These are phyloP conservation scores for Trypanosoma conorhini DNA, from an alignment of 208 protist genomes.

Conservation along the genomic window DNA sequence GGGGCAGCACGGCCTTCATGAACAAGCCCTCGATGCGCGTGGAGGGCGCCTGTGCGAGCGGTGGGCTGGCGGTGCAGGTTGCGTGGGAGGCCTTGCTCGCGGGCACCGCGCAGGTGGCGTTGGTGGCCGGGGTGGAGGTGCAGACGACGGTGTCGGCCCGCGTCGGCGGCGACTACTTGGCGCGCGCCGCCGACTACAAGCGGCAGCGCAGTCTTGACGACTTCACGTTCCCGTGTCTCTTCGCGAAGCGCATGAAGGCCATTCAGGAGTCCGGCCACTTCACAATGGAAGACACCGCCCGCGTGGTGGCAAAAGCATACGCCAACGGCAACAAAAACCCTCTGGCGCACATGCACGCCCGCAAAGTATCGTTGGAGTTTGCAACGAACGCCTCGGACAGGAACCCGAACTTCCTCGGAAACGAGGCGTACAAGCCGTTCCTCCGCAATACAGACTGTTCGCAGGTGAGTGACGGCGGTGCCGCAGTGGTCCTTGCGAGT, in stretches of 20 bases:
- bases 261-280: conserved; percentile 74
- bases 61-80: conserved; percentile 73
- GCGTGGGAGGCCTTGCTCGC: conserved; percentile 56
- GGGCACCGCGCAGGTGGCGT: conserved; percentile 62
- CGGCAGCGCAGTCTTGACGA: conserved; percentile 88
- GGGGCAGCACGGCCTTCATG: conserved; percentile 36
- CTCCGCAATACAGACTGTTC: conserved; percentile 86
- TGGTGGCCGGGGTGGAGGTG: conserved; percentile 89
- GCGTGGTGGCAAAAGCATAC: conserved; percentile 89
- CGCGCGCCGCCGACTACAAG: conserved; percentile 85
- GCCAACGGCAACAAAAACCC: conserved; percentile 88
- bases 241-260: conserved; percentile 84
- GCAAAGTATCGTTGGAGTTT: conserved; percentile 72
- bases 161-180: conserved; percentile 88
- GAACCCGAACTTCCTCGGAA: conserved; percentile 84
- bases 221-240: conserved; percentile 94
- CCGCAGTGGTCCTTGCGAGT: conserved; percentile 75
- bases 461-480: conserved; percentile 91
- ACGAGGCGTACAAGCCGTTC: conserved; percentile 82
- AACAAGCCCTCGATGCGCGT: conserved; percentile 82
- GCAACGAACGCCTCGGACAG: conserved; percentile 50
- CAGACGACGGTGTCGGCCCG: conserved; percentile 83
- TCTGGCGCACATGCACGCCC: conserved; percentile 87
- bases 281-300: conserved; percentile 86
- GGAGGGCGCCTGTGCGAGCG: conserved; percentile 91